Evolutionary conservation across 768 basidiomycete species (phyloP), one percentile per base, ranked within the genome.

Genomic region (Leccinum variicolor): DNA sequence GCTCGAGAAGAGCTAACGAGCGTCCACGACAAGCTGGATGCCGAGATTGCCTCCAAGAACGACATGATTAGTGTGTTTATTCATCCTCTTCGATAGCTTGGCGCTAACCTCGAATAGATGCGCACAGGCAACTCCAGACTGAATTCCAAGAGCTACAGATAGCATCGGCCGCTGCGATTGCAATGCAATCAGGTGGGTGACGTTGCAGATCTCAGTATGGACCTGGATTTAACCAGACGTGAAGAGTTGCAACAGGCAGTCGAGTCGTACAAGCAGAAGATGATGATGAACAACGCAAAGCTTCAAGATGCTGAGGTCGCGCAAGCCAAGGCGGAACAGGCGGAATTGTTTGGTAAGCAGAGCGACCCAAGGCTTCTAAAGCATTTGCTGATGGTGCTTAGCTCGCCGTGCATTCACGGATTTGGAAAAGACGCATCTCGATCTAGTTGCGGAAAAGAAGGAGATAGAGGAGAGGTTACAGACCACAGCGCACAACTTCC

Each of bases 251-350:
- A 82, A 55, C 81, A 83, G 45, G 83, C 81, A 1, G 76, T 89
- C 21, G 81, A 87, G 61, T 77, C 83, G 17, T 85, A 87, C 72
- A 84, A 87, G 65, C 73, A 80, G 29, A 89, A 90, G 64, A 79
- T 83, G 33, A 77, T 81, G 50, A 74, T 77, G 1, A 83, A 84
- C 56, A 80, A 84, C 29, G 78, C 79, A 47, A 80, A 81, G 10
- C 77, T 89, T 21, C 86, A 91, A 67, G 81, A 81, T 13, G 79
- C 84, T 1, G 89, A 92, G 65, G 83, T 89, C 52, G 84, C 82
- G 7, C 78, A 82, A 48, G 86, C 82, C 6, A 89, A 84, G 63
- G 79, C 81, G 14, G 81, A 83, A 49, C 81, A 86, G 15, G 81
- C 81, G 4, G 89, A 90, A 70, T 78, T 82, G 5, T 78, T 81